Base-by-base conservation (phyloP, 345 rosid genomes). In the Aethionema arabicum region DNA sequence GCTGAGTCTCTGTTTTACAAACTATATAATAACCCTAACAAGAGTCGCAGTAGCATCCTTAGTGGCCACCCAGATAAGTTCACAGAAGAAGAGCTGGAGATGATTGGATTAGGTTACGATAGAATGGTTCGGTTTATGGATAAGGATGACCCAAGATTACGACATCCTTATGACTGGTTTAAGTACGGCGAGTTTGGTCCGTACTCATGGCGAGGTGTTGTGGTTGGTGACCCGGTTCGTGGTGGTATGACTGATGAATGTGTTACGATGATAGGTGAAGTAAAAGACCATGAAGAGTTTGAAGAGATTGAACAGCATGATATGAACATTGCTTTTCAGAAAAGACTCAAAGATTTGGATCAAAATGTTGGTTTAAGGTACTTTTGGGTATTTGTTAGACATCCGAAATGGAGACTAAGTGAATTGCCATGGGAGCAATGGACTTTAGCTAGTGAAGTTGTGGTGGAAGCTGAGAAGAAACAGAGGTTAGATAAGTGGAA, bases 161-260 rank as follows among this genome's bases (percentile, higher is more conserved):
- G 84, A 36, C 97, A 92, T 64, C 99, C 91, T 1, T 67, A 80
- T 65, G 95, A 92, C 51, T 89, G 97, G 97, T 89, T 82, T 66
- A 90, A 90, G 72, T 92, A 92, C 43, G 98, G 97, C 3, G 98
- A 92, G 65, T 85, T 74, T 44, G 97, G 97, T 16, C 98, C 96
- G 1, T 92, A 89, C 78, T 87, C 96, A 29, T 89, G 97, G 97
- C 85, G 95, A 3, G 99, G 97, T 5, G 84, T 92, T 5, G 97
- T 92, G n/a, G 80, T 89, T 7, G 99, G 96, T 11, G 96, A 93
- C 32, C 99, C 95, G 0, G 65, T 89, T 14, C 86, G 83, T 8
- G 96, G 99, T n/a, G 75, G 82, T 7, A 79, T 93, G 44, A 69
- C 85, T 1, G 97, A 93, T 12, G 95, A 89, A 64, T 74, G 93